Conservation (phyloP, 1,284 basidiomycete species). For the Quambalaria eucalypti region DNA sequence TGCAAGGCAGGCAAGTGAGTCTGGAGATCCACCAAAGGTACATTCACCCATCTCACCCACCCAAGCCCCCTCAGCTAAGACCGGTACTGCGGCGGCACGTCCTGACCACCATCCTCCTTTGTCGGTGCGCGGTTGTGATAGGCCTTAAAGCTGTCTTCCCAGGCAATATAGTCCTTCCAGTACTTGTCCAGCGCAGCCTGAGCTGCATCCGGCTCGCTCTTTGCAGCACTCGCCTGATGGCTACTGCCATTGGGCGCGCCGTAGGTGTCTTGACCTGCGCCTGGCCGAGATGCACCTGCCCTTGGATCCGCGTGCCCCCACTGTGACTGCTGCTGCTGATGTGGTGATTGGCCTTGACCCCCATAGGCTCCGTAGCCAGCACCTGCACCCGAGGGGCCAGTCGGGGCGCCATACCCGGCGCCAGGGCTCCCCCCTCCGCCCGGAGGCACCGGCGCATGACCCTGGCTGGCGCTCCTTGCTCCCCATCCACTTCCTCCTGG, state of each 20-base stretch:
- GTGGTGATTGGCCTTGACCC: conserved; percentile 2
- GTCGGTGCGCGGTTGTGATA: conserved; percentile 40
- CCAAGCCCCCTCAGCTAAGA: too few species aligned
- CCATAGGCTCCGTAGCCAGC: conserved; percentile 10
- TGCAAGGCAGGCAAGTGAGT: too few species aligned
- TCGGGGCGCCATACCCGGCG: conserved; percentile 3
- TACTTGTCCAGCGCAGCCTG: conserved; percentile 40
- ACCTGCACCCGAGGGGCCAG: background rate
- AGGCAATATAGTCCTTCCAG: conserved; percentile 43
- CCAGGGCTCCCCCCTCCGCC: background rate
- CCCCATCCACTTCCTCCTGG: background rate
- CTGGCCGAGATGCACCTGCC: conserved; percentile 5
- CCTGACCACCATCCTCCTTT: conserved; percentile 41
- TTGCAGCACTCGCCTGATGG: too few species aligned
- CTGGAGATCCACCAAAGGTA: too few species aligned
- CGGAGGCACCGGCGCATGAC: background rate
- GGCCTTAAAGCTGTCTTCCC: conserved; percentile 37
- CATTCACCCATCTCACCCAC: too few species aligned
- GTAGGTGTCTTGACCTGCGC: too few species aligned
- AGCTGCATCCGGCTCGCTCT: too few species aligned
- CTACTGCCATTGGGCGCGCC: too few species aligned
- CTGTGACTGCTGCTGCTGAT: conserved; percentile 12
- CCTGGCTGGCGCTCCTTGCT: background rate
- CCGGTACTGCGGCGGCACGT: conserved; percentile 38
- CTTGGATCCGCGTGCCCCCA: conserved; percentile 6